A percentile compares a stretch with the other conserved stretches of the same genome.
Conservation (phyloP, 2,329 filamentous ascomycete species). For the Fonsecaea multimorphosa region DNA sequence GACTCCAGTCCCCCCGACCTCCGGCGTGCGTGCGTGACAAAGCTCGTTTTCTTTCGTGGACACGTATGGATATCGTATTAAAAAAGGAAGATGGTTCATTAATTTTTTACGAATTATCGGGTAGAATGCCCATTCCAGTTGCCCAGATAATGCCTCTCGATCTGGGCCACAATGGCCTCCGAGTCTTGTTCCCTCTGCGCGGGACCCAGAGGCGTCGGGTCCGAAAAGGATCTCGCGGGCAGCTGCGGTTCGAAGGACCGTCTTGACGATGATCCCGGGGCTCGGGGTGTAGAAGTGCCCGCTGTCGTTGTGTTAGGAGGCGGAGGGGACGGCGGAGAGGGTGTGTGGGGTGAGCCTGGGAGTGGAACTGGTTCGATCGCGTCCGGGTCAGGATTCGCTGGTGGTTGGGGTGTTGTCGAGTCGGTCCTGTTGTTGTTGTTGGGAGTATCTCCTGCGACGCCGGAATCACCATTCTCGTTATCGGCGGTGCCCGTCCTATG, state of each 20-base stretch:
- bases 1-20: too few relatives aligned
- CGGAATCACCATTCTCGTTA: background rate
- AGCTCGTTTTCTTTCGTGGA: too few relatives aligned
- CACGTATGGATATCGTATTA: too few relatives aligned
- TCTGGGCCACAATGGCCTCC: constrained; percentile 6
- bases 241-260: constrained; percentile 2
- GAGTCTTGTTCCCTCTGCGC: constrained; percentile 6
- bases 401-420: background rate
- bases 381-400: background rate
- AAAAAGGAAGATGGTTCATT: too few relatives aligned
- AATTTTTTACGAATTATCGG: background rate
- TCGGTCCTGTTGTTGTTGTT: background rate
- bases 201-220: constrained; percentile 1
- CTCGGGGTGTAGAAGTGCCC: background rate
- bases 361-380: constrained; percentile 6
- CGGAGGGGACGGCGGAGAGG: background rate
- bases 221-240: constrained; percentile 8
- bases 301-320: background rate
- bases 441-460: background rate
- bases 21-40: too few relatives aligned
- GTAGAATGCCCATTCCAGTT: constrained; percentile 11
- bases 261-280: background rate
- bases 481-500: background rate
- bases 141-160: constrained; percentile 16
- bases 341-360: background rate